phyloP scores from a whole-genome alignment of 1,284 basidiomycete species.

The Agaricales sp. region DNA sequence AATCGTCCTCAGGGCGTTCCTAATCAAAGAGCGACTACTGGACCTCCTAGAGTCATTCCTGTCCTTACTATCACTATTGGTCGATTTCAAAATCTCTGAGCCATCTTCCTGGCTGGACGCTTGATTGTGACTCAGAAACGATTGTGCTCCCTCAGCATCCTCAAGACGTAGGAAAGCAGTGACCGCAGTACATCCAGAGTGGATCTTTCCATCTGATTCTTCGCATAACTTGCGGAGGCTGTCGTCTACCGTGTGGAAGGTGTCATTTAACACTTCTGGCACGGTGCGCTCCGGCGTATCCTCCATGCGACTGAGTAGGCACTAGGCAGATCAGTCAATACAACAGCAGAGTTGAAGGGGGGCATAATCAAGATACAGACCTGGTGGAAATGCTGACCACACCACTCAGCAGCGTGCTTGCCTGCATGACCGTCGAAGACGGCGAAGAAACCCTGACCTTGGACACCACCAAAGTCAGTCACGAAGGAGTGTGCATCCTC shows the following conservation, averaged over 20 bases:
- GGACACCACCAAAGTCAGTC: slow-evolving; percentile 84
- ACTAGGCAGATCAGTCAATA: slow-evolving; percentile 24
- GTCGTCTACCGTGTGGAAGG: slow-evolving; percentile 88
- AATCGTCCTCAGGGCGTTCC: slow-evolving; percentile 46
- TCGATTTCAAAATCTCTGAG: slow-evolving; percentile 10
- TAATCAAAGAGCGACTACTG: slow-evolving; percentile 37
- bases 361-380: slow-evolving; percentile 27
- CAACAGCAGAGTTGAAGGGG: slow-evolving; percentile 4
- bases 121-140: slow-evolving; percentile 37
- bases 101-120: slow-evolving; percentile 12
- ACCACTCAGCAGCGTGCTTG: slow-evolving; percentile 98
- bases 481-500: slow-evolving; percentile 97
- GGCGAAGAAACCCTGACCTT: slow-evolving; percentile 95
- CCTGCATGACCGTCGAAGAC: slow-evolving; percentile 99
- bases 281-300: slow-evolving; percentile 46
- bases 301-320: slow-evolving; percentile 42
- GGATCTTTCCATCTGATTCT: slow-evolving; percentile 79
- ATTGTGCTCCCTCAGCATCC: slow-evolving; percentile 59
- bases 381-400: slow-evolving; percentile 92
- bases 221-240: slow-evolving; percentile 76
- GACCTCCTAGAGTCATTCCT: slow-evolving; percentile 24
- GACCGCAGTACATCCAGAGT: slow-evolving; percentile 96
- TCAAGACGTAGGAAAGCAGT: slow-evolving; percentile 97
- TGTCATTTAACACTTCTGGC: slow-evolving; percentile 86
- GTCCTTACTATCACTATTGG: slow-evolving; percentile 22